These are phyloP conservation scores for Rhinocladiella mackenziei DNA, from an alignment of 2,329 filamentous ascomycete species.

Conservation along the genomic window DNA sequence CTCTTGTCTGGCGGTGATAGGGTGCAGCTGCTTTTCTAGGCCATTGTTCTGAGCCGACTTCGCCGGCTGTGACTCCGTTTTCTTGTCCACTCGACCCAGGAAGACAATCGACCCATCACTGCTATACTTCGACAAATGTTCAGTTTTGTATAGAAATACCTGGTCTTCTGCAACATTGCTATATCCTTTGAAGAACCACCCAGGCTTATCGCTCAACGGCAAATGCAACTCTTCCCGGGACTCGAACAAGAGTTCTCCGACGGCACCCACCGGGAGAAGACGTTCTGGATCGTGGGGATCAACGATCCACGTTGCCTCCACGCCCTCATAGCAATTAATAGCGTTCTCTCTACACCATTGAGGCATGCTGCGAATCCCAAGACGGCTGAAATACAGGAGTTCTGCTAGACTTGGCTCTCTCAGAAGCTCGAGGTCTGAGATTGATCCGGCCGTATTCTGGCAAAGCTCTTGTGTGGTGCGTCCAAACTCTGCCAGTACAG, in stretches of 20 bases:
- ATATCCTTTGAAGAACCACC: constrained; percentile 38
- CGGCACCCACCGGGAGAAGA: constrained; percentile 34
- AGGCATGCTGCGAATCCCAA: constrained; percentile 30
- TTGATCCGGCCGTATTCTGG: constrained; percentile 14
- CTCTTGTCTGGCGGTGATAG: constrained; percentile 29
- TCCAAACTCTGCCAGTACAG: constrained; percentile 51
- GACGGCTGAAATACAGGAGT: constrained; percentile 45
- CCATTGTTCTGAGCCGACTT: constrained; percentile 37
- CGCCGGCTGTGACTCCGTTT: constrained; percentile 38
- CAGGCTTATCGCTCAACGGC: constrained; percentile 30
- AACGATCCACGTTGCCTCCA: constrained; percentile 37
- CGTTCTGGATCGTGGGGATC: constrained; percentile 38
- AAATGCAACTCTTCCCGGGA: constrained; percentile 36
- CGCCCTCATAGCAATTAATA: neutral
- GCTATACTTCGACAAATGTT: constrained; percentile 34
- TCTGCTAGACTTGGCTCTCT: constrained; percentile 17
- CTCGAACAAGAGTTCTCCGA: constrained; percentile 40
- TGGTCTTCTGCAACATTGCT: constrained; percentile 11
- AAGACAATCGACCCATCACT: constrained; percentile 33
- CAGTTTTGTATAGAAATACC: constrained; percentile 36
- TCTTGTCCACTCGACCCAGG: constrained; percentile 36
- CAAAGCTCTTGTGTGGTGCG: constrained; percentile 51
- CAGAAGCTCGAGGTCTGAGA: constrained; percentile 38
- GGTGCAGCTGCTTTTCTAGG: neutral
- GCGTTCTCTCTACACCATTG: neutral